Evolutionary conservation across 306 rosid species (phyloP).

Genomic region (Benincasa hispida): DNA sequence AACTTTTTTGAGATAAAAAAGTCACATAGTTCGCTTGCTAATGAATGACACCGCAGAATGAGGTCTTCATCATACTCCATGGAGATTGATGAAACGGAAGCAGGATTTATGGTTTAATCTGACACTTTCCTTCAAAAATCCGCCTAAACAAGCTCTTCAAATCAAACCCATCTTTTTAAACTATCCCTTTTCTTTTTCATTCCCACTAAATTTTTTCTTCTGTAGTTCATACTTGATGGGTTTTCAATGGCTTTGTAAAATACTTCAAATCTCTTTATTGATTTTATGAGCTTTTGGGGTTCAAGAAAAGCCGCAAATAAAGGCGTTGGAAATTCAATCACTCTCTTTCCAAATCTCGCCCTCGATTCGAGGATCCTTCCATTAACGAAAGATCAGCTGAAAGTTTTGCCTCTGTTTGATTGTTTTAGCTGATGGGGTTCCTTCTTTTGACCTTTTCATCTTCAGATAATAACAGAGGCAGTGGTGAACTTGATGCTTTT

Average conservation of each 20-base stretch:
- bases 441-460: conserved; percentile 24
- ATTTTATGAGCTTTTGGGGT: not conserved
- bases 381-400: conserved; percentile 17
- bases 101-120: not conserved
- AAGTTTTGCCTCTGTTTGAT: conserved; percentile 20
- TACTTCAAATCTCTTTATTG: not conserved
- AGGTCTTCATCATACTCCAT: not conserved
- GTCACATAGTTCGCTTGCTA: not conserved
- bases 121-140: not conserved
- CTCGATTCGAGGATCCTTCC: not conserved
- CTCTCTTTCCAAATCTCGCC: conserved; percentile 2
- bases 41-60: not conserved
- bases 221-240: not conserved
- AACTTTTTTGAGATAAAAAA: not conserved
- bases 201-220: not conserved
- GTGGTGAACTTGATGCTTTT: conserved; percentile 38
- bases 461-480: conserved; percentile 20
- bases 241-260: not conserved
- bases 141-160: not conserved
- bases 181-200: not conserved
- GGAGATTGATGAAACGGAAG: not conserved
- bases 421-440: conserved; percentile 22
- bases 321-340: not conserved
- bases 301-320: conserved; percentile 1
- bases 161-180: not conserved